Conservation (phyloP, 306 rosid species). For the Leucaena leucocephala region DNA sequence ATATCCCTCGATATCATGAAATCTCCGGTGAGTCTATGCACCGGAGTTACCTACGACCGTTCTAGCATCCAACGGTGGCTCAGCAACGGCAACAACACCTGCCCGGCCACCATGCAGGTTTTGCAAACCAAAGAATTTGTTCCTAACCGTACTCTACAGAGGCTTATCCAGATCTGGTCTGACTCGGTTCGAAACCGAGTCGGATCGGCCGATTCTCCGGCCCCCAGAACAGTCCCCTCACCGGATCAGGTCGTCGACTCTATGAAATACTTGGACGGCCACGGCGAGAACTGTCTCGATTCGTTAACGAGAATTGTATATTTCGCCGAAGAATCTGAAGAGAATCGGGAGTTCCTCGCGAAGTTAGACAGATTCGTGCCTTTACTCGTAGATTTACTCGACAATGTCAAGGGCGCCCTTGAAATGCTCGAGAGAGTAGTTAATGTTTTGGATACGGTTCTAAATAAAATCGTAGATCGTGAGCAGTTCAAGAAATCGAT, state of each 20-base stretch:
- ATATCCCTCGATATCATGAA: slow-evolving; percentile 88
- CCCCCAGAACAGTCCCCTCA: slow-evolving; percentile 31
- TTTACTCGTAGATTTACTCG: slow-evolving; percentile 50
- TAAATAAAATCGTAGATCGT: slow-evolving; percentile 40
- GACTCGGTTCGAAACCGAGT: slow-evolving; percentile 57
- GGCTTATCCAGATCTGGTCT: slow-evolving; percentile 93
- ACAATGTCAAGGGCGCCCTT: slow-evolving; percentile 52
- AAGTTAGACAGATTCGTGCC: slow-evolving; percentile 43
- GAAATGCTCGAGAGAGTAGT: slow-evolving; percentile 49
- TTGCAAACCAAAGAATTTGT: slow-evolving; percentile 74
- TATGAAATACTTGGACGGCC: slow-evolving; percentile 29
- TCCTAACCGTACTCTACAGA: slow-evolving; percentile 79
- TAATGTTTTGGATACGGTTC: slow-evolving; percentile 39
- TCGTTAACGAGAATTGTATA: slow-evolving; percentile 36
- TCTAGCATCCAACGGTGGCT: slow-evolving; percentile 96
- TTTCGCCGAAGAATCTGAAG: slow-evolving; percentile 60
- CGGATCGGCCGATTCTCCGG: slow-evolving; percentile 43
- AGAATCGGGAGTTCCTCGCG: slow-evolving; percentile 56
- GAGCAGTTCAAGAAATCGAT: slow-evolving; percentile 38
- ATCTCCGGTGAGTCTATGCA: slow-evolving; percentile 91
- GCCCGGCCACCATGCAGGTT: slow-evolving; percentile 97
- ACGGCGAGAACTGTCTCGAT: neutral
- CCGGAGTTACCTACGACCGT: slow-evolving; percentile 97
- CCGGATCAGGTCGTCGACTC: slow-evolving; percentile 45
- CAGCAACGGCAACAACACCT: slow-evolving; percentile 90